Conservation (phyloP, 208 protist species). For the Leishmania turanica region DNA sequence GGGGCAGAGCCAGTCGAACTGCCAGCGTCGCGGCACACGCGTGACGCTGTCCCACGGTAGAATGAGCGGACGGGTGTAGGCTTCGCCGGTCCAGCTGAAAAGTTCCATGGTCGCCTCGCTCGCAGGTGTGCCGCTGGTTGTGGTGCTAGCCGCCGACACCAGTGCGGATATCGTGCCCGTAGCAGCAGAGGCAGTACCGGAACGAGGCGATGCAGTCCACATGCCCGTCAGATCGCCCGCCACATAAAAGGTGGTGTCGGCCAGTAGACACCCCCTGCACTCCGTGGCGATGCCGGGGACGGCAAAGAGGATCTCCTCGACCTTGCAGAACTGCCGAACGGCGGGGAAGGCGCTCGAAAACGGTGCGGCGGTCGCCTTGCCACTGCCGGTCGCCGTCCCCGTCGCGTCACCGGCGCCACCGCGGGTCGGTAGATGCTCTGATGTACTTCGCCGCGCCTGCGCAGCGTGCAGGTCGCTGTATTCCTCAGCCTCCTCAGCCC, state of each 20-base stretch:
- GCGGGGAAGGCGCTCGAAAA: constrained; percentile 34
- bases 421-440: not conserved
- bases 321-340: constrained; percentile 72
- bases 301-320: constrained; percentile 90
- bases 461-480: constrained; percentile 1
- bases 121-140: not conserved
- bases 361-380: not conserved
- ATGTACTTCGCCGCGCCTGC: constrained; percentile 4
- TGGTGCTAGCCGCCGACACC: not conserved
- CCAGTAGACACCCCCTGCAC: constrained; percentile 85
- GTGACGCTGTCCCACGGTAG: constrained; percentile 51
- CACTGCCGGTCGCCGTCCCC: not conserved
- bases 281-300: constrained; percentile 86
- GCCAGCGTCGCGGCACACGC: constrained; percentile 55
- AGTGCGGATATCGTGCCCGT: not conserved
- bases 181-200: not conserved
- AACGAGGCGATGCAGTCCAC: constrained; percentile 40
- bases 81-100: constrained; percentile 16
- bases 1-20: constrained; percentile 66
- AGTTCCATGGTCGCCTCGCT: not conserved
- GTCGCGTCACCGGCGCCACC: not conserved
- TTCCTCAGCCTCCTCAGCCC: constrained; percentile 5
- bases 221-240: constrained; percentile 74
- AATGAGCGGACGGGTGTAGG: constrained; percentile 48
- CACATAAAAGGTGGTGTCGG: constrained; percentile 87